phyloP scores from a whole-genome alignment of 2,329 filamentous ascomycete genomes.

The Microascus cirrosus region DNA sequence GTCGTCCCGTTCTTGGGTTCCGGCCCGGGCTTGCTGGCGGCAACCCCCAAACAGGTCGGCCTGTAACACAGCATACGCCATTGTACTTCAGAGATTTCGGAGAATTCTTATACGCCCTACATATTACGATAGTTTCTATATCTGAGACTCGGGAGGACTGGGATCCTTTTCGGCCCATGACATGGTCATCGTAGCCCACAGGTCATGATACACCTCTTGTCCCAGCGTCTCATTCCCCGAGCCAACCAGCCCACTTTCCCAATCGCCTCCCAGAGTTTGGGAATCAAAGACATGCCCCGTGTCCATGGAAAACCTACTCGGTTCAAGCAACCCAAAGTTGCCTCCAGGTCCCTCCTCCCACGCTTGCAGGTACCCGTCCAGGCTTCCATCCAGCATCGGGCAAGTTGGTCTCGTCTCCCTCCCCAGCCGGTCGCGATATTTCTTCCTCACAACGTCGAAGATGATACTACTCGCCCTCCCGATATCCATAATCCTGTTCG shows the following conservation, averaged over 20 bases:
- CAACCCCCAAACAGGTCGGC: too few relatives aligned
- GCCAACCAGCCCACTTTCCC: not conserved
- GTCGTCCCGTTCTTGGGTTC: too few relatives aligned
- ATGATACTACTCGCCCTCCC: constrained; percentile 33
- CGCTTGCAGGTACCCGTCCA: constrained; percentile 30
- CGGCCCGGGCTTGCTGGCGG: too few relatives aligned
- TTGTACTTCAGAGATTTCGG: too few relatives aligned
- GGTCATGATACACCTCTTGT: constrained; percentile 24
- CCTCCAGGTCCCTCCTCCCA: constrained; percentile 28
- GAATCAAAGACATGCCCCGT: not conserved
- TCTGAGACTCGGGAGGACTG: not conserved
- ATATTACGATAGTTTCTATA: not conserved
- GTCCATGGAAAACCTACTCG: not conserved
- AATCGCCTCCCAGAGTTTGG: not conserved
- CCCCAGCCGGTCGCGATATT: constrained; percentile 29
- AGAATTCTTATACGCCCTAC: not conserved
- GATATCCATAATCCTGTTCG: constrained; percentile 24
- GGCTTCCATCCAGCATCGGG: constrained; percentile 39
- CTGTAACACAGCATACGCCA: too few relatives aligned
- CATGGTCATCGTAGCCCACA: constrained; percentile 38
- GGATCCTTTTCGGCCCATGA: constrained; percentile 23
- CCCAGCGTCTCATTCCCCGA: not conserved
- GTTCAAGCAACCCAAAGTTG: not conserved
- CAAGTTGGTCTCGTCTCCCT: constrained; percentile 19
- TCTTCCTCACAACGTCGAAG: constrained; percentile 30